Evolutionary conservation across 2,329 filamentous ascomycete genomes (phyloP).

Genomic region (Venturia nashicola): DNA sequence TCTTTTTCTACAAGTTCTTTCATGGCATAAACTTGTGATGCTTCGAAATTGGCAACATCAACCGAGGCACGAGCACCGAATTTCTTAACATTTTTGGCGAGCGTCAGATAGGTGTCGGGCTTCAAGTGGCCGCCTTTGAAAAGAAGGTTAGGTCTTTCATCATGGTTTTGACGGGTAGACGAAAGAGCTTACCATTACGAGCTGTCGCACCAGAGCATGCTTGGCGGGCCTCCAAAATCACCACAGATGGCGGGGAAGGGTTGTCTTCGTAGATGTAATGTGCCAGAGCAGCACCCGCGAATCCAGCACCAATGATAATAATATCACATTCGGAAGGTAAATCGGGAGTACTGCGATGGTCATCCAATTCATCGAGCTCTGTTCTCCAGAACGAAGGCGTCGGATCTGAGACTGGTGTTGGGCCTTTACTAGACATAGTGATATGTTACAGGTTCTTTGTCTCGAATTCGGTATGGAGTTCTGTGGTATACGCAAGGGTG

Average conservation of each 20-base stretch:
- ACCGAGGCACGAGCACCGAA: background rate
- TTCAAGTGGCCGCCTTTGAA: background rate
- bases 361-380: slow-evolving; percentile 51
- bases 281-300: slow-evolving; percentile 62
- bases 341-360: slow-evolving; percentile 53
- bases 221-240: slow-evolving; percentile 68
- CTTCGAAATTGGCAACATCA: background rate
- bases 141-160: background rate
- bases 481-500: no score
- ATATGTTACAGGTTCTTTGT: background rate
- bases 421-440: slow-evolving; percentile 5
- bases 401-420: slow-evolving; percentile 47
- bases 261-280: slow-evolving; percentile 39
- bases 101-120: background rate
- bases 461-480: background rate
- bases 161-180: background rate
- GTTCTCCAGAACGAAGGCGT: slow-evolving; percentile 63
- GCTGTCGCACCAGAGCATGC: slow-evolving; percentile 69
- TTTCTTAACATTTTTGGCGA: background rate
- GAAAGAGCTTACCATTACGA: background rate
- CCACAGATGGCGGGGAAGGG: slow-evolving; percentile 37
- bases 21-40: background rate
- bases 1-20: background rate
- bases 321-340: slow-evolving; percentile 54
- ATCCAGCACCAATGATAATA: slow-evolving; percentile 62